Percentiles rank a stretch among this genome's conserved stretches.
Evolutionary conservation across 129 eudicot genomes (phyloP).

Genomic region (Flaveria robusta): DNA sequence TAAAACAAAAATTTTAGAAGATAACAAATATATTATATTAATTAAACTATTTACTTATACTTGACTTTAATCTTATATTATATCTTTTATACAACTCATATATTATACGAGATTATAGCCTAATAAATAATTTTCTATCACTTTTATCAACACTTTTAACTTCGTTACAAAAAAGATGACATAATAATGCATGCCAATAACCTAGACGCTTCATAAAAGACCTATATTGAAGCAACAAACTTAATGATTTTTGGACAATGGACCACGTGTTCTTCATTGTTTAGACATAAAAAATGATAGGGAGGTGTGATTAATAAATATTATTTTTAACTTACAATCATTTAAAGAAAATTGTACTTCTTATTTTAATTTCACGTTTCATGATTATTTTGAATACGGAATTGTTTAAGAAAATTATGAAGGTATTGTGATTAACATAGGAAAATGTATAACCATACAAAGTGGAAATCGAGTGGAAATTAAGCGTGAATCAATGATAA

Average conservation of each 20-base stretch:
- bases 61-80: too few relatives aligned
- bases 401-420: not conserved
- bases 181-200: not conserved
- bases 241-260: not conserved
- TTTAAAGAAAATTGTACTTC: not conserved
- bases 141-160: not conserved
- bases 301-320: not conserved
- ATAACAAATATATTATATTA: too few relatives aligned
- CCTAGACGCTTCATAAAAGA: slow-evolving; percentile 5
- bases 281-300: not conserved
- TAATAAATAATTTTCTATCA: too few relatives aligned
- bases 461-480: too few relatives aligned
- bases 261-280: not conserved
- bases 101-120: too few relatives aligned
- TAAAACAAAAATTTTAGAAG: too few relatives aligned
- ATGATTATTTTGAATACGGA: not conserved
- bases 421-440: too few relatives aligned
- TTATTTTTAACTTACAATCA: not conserved
- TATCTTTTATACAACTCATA: too few relatives aligned
- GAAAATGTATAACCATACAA: too few relatives aligned
- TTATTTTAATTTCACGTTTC: not conserved
- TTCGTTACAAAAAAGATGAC: not conserved
- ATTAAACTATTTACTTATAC: too few relatives aligned
- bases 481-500: too few relatives aligned
- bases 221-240: not conserved